A percentile compares a stretch with the other conserved stretches of the same genome.
Conservation (phyloP, 2,329 filamentous ascomycete species). For the Cercospora nicotianae region DNA sequence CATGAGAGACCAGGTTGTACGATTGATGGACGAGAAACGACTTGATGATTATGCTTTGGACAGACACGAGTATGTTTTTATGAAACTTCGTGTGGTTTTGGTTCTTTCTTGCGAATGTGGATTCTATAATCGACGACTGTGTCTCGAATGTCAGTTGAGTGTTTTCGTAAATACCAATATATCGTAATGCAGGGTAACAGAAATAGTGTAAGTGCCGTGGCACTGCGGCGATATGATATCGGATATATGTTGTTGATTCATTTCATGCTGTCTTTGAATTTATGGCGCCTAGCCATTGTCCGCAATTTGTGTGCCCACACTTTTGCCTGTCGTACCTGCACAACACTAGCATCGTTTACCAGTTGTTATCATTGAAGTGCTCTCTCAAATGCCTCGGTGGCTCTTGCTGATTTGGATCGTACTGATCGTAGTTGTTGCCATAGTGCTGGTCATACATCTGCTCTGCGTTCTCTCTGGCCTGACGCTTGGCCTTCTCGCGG, state of each 20-base stretch:
- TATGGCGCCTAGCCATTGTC: background rate
- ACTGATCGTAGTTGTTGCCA: constrained; percentile 45
- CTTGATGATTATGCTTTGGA: background rate
- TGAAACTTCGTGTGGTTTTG: no score
- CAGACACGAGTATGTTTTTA: background rate
- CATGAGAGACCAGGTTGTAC: background rate
- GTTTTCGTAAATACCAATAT: no score
- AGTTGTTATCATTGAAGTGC: constrained; percentile 31
- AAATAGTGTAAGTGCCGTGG: no score
- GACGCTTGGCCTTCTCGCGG: constrained; percentile 49
- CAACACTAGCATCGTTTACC: constrained; percentile 8
- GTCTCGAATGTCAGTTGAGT: no score
- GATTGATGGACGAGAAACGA: background rate
- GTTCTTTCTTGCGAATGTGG: no score
- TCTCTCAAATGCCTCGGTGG: constrained; percentile 39
- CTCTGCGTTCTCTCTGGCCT: constrained; percentile 47
- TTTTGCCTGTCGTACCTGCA: background rate
- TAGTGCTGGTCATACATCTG: constrained; percentile 54
- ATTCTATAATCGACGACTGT: no score
- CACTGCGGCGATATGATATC: no score
- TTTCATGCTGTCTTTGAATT: background rate
- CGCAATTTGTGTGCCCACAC: background rate
- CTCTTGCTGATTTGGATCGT: constrained; percentile 47
- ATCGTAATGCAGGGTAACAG: no score
- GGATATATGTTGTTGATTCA: background rate